phyloP scores from a whole-genome alignment of 2,329 filamentous ascomycete genomes.

The Paecilomyces fulvus region DNA sequence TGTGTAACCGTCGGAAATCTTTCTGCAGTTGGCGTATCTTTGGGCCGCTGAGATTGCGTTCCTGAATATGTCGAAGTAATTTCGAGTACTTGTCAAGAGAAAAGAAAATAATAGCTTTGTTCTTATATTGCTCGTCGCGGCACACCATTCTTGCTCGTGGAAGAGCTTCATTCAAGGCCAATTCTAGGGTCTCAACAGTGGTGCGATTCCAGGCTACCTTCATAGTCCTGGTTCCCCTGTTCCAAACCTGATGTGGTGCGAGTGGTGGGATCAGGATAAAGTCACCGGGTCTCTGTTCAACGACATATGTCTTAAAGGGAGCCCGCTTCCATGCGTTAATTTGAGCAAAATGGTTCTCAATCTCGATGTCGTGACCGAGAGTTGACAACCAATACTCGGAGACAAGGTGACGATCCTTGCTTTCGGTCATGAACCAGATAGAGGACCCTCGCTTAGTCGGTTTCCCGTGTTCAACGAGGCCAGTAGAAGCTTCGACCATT shows the following conservation, averaged over 20 bases:
- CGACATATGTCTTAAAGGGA: conserved; percentile 84
- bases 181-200: conserved; percentile 79
- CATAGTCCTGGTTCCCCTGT: conserved; percentile 88
- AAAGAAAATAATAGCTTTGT: conserved; percentile 90
- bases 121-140: conserved; percentile 97
- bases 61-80: conserved; percentile 50
- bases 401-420: conserved; percentile 80
- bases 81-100: conserved; percentile 69
- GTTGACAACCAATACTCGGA: conserved; percentile 90
- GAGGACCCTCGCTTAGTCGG: conserved; percentile 71
- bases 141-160: conserved; percentile 86
- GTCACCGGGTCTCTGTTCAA: conserved; percentile 83
- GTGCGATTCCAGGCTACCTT: conserved; percentile 98
- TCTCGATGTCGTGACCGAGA: conserved; percentile 90
- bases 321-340: conserved; percentile 93
- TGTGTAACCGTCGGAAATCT: conserved; percentile 76
- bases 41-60: conserved; percentile 35
- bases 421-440: conserved; percentile 98
- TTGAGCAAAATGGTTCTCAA: conserved; percentile 94
- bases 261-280: conserved; percentile 89
- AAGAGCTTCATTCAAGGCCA: conserved; percentile 78
- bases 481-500: conserved; percentile 82
- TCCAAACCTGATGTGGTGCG: conserved; percentile 97
- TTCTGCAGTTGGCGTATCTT: conserved; percentile 63
- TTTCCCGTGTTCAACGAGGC: conserved; percentile 59